Percentiles rank a stretch among this genome's conserved stretches.
Evolutionary conservation across 768 basidiomycete genomes (phyloP).

Genomic region (Cystofilobasidium ferigula): DNA sequence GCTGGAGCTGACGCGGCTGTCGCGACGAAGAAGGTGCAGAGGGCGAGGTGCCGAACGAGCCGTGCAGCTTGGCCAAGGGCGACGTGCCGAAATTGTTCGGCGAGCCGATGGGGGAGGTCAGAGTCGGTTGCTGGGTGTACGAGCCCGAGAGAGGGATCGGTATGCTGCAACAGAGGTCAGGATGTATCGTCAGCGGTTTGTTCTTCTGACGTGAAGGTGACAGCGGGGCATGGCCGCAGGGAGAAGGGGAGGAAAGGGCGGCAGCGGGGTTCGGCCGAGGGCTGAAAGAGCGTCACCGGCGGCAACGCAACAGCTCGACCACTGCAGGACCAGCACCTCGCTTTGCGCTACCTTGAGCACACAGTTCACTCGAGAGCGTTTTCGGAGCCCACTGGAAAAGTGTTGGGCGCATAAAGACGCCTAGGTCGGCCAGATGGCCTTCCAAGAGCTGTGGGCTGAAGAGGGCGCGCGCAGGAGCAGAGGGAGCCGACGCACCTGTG

Average conservation of each 20-base stretch:
- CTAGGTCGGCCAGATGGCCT: too few relatives aligned
- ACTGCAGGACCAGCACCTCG: too few relatives aligned
- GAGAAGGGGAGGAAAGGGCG: too few relatives aligned
- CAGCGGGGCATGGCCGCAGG: too few relatives aligned
- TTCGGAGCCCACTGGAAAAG: too few relatives aligned
- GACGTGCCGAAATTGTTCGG: conserved; percentile 33
- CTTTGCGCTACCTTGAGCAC: too few relatives aligned
- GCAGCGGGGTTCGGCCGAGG: too few relatives aligned
- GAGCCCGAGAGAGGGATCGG: conserved; percentile 34
- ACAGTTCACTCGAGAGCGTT: too few relatives aligned
- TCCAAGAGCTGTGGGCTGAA: background rate
- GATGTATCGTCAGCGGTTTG: background rate
- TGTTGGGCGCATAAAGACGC: too few relatives aligned
- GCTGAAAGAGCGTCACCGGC: too few relatives aligned
- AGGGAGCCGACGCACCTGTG: conserved; percentile 31
- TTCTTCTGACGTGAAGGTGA: background rate
- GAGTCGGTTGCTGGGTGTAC: background rate
- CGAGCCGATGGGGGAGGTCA: conserved; percentile 33
- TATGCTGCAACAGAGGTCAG: conserved; percentile 30
- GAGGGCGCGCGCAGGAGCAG: background rate
- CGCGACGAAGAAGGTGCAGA: conserved; percentile 18
- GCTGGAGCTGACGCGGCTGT: conserved; percentile 26
- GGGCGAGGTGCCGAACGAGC: conserved; percentile 28
- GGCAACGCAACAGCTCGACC: too few relatives aligned
- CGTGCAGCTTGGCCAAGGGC: conserved; percentile 29